Evolutionary conservation across 345 rosid species (phyloP), one percentile per base, ranked within the genome.

Genomic region (Viola odorata): DNA sequence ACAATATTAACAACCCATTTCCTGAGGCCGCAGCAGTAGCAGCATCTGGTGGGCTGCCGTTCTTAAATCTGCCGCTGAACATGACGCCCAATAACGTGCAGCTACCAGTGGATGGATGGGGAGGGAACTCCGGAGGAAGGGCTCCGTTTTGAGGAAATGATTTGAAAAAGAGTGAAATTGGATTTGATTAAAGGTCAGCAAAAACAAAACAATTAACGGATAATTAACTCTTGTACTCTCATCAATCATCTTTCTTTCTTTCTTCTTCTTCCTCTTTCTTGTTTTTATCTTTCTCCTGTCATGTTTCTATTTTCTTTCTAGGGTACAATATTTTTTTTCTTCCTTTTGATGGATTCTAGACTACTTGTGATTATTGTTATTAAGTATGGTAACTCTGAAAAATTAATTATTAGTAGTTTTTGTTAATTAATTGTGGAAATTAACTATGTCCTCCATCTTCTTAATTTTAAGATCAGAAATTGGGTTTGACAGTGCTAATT

Each of bases 101-200:
- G 74, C 73, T 91, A 72, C 86, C 91, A 6, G 89, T 81, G 50
- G 96, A 91, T 41, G 86, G 87, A 45, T 91, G 98, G 98, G 59
- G 78, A 4, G 91, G 91, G 17, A 85, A 79, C 76, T 61, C 88
- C 0, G 84, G 82, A 6, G 73, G 78, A 58, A 78, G 96, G 75
- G 77, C 91, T 66, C 82, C 85, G 49, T 91, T 88, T 73, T 91
- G 64, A 83, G 45, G 59, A 45, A 6, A 7, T n/a, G 59, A 15
- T 17, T 6, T 55, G 50, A 6, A 42, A n/a, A 4, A 10, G 50
- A 47, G n/a, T 11, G 11, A 6, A 47, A 10, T 47, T 47, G 50
- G 50, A 47, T 3, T 14, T 57, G n/a, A 62, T 36, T 45, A 45
- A 58, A 70, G 74, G 74, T 70, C 65, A 70, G 69, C 60, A 12